Conservation (phyloP, 2,329 filamentous ascomycete genomes). For the Periglandula ipomoeae region DNA sequence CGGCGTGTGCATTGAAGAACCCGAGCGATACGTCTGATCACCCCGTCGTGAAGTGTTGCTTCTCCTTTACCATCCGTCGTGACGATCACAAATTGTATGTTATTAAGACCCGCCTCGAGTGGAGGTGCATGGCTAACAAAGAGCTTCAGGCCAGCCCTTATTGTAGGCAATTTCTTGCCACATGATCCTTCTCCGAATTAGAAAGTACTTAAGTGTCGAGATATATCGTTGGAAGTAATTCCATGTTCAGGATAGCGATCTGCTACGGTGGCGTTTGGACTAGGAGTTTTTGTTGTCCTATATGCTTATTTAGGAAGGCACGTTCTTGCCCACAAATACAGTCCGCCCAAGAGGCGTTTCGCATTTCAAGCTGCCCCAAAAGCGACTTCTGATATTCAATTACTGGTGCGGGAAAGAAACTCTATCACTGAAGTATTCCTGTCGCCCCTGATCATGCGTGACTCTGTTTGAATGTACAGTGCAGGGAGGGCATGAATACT, state of each 20-base stretch:
- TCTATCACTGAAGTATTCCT: too few relatives aligned
- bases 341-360: neutral
- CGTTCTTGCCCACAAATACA: neutral
- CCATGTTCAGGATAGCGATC: neutral
- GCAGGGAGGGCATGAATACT: too few relatives aligned
- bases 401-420: neutral
- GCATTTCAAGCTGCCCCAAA: neutral
- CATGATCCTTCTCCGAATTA: slow-evolving; percentile 49
- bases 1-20: slow-evolving; percentile 83
- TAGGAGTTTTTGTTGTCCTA: too few relatives aligned
- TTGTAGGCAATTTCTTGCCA: slow-evolving; percentile 93
- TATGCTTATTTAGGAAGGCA: too few relatives aligned
- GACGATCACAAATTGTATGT: slow-evolving; percentile 94
- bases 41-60: slow-evolving; percentile 81
- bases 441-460: too few relatives aligned
- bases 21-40: slow-evolving; percentile 60
- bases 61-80: slow-evolving; percentile 91
- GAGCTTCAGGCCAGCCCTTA: slow-evolving; percentile 67
- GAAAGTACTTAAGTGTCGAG: neutral
- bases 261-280: neutral
- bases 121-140: slow-evolving; percentile 2
- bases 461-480: too few relatives aligned
- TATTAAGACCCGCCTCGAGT: neutral
- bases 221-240: too few relatives aligned
- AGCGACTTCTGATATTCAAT: neutral